A percentile compares a stretch with the other conserved stretches of the same genome.
These are phyloP conservation scores for Jaminaea rosea DNA, from an alignment of 1,284 basidiomycete genomes.

Conservation along the genomic window DNA sequence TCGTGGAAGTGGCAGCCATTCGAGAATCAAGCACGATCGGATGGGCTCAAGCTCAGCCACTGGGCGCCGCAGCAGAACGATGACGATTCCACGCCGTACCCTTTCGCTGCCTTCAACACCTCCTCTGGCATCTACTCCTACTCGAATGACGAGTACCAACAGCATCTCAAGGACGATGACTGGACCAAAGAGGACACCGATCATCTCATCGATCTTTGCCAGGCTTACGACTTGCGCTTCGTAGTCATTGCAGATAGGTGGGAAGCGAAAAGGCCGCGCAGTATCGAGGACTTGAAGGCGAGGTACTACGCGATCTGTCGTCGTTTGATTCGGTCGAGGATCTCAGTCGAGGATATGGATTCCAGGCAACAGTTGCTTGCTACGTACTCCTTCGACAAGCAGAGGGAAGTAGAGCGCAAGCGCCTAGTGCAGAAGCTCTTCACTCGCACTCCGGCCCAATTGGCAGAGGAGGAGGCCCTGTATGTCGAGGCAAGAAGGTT, in stretches of 20 bases:
- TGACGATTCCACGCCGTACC: constrained; percentile 46
- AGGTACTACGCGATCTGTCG: constrained; percentile 88
- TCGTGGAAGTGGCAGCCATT: constrained; percentile 49
- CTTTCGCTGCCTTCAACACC: constrained; percentile 72
- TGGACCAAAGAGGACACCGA: constrained; percentile 95
- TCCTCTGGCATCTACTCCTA: constrained; percentile 66
- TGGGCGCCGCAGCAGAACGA: constrained; percentile 23
- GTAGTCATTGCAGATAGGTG: constrained; percentile 86
- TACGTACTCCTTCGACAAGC: constrained; percentile 53
- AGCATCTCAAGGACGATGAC: constrained; percentile 67
- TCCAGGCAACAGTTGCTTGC: constrained; percentile 36
- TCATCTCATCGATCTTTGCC: constrained; percentile 74
- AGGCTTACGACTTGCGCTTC: constrained; percentile 80
- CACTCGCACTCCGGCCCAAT: constrained; percentile 73
- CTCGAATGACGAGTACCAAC: constrained; percentile 81
- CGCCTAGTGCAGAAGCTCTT: constrained; percentile 77
- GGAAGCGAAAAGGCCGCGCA: constrained; percentile 47
- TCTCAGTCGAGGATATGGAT: constrained; percentile 37
- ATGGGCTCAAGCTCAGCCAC: constrained; percentile 36
- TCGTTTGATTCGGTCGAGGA: constrained; percentile 68
- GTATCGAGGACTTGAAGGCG: constrained; percentile 67
- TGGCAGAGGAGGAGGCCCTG: constrained; percentile 89
- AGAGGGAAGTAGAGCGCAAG: constrained; percentile 80
- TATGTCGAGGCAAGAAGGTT: constrained; percentile 88
- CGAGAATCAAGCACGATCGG: constrained; percentile 32